phyloP scores from a whole-genome alignment of 2,329 filamentous ascomycete species.

The Neurospora sp. region DNA sequence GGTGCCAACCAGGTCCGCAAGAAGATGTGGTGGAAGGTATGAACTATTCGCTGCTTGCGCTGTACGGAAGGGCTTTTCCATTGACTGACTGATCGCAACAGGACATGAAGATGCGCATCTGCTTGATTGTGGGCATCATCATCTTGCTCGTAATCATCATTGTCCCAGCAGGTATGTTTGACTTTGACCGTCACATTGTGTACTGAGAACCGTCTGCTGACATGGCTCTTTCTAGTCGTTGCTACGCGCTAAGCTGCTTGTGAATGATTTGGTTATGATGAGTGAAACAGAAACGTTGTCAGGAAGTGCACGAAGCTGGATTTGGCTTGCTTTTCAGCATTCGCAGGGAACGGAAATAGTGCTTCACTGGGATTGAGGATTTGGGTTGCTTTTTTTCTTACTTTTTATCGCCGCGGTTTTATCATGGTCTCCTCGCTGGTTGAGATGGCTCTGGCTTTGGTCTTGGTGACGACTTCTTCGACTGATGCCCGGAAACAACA shows the following conservation, averaged over 20 bases:
- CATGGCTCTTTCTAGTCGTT: slow-evolving; percentile 11
- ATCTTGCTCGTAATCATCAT: slow-evolving; percentile 90
- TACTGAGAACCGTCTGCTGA: slow-evolving; percentile 3
- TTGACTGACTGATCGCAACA: slow-evolving; percentile 9
- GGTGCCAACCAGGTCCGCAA: slow-evolving; percentile 94
- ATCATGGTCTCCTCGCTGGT: slow-evolving; percentile 11
- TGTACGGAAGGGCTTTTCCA: not conserved
- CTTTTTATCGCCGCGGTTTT: slow-evolving; percentile 11
- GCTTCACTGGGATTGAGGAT: slow-evolving; percentile 18
- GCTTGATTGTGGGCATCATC: slow-evolving; percentile 83
- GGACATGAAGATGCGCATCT: slow-evolving; percentile 99
- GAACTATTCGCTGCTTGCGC: not conserved
- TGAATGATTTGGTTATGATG: slow-evolving; percentile 11
- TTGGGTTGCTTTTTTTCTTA: slow-evolving; percentile 15
- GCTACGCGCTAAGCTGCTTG: slow-evolving; percentile 8
- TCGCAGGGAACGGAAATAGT: slow-evolving; percentile 14
- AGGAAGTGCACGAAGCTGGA: slow-evolving; percentile 13
- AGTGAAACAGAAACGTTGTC: slow-evolving; percentile 6
- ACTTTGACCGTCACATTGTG: not conserved
- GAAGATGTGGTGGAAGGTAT: slow-evolving; percentile 95
- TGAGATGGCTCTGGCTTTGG: slow-evolving; percentile 6
- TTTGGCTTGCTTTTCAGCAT: slow-evolving; percentile 15
- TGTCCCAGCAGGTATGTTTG: slow-evolving; percentile 69
- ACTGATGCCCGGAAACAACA: slow-evolving; percentile 10
- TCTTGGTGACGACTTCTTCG: slow-evolving; percentile 6